phyloP scores from a whole-genome alignment of 2,329 filamentous ascomycete genomes.

The Xylariomycetidae sp. region DNA sequence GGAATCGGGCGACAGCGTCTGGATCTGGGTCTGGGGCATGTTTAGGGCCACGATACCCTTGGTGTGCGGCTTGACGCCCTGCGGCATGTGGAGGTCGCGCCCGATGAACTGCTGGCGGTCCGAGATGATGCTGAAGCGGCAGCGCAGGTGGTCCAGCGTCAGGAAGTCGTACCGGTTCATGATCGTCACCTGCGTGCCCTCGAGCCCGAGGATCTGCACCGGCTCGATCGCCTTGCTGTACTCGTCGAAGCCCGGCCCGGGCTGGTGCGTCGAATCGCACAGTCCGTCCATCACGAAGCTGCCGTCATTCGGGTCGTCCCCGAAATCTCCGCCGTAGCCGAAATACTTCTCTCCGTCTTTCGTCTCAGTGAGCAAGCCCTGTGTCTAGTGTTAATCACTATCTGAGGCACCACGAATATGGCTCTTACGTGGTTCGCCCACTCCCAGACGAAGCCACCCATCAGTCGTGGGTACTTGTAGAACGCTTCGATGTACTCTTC shows the following conservation, averaged over 20 bases:
- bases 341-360: constrained; percentile 41
- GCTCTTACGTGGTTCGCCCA: constrained; percentile 60
- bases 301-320: constrained; percentile 52
- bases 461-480: constrained; percentile 49
- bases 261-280: constrained; percentile 41
- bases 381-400: too few relatives aligned
- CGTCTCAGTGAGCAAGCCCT: constrained; percentile 37
- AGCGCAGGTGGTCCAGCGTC: constrained; percentile 42
- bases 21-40: constrained; percentile 20
- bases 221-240: constrained; percentile 56
- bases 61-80: constrained; percentile 37
- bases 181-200: constrained; percentile 37
- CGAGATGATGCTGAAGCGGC: constrained; percentile 35
- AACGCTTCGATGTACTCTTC: constrained; percentile 64
- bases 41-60: constrained; percentile 25
- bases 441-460: constrained; percentile 63
- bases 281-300: constrained; percentile 56
- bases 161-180: constrained; percentile 51
- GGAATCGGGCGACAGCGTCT: constrained; percentile 28
- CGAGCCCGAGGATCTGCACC: constrained; percentile 43
- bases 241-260: constrained; percentile 46
- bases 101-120: constrained; percentile 31
- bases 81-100: constrained; percentile 34
- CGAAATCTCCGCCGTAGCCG: constrained; percentile 57
- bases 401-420: too few relatives aligned